Evolutionary conservation across 768 basidiomycete genomes (phyloP).

Genomic region (Suillus americanus): DNA sequence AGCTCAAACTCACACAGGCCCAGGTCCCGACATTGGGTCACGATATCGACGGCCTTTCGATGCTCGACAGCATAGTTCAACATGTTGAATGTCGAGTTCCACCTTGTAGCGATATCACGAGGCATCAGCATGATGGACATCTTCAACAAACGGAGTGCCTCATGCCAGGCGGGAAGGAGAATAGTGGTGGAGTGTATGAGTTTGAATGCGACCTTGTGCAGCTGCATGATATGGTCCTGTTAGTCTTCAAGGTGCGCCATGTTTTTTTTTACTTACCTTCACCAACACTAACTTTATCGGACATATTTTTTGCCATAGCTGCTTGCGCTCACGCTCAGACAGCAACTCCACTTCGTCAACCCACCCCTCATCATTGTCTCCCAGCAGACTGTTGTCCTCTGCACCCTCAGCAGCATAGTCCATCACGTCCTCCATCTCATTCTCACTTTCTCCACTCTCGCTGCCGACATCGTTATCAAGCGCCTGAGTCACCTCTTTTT

Average conservation of each 20-base stretch:
- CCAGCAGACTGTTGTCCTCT: neutral
- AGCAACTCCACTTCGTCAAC: slow-evolving; percentile 18
- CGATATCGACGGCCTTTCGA: slow-evolving; percentile 18
- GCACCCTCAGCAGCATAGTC: neutral
- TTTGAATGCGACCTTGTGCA: slow-evolving; percentile 20
- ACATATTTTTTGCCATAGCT: slow-evolving; percentile 11
- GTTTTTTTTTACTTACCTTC: slow-evolving; percentile 5
- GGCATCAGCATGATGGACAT: slow-evolving; percentile 12
- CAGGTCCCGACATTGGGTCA: slow-evolving; percentile 15
- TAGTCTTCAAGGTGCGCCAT: neutral
- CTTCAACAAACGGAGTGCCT: neutral
- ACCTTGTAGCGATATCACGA: slow-evolving; percentile 23
- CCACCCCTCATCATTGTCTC: slow-evolving; percentile 17
- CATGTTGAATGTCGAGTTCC: slow-evolving; percentile 28
- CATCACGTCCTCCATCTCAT: neutral
- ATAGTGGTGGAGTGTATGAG: slow-evolving; percentile 26
- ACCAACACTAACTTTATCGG: slow-evolving; percentile 1
- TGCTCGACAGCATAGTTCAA: slow-evolving; percentile 21
- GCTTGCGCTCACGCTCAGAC: slow-evolving; percentile 12
- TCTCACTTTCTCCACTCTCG: no score
- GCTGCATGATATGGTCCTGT: slow-evolving; percentile 9
- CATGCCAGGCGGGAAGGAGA: slow-evolving; percentile 19
- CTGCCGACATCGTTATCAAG: neutral
- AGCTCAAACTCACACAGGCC: slow-evolving; percentile 17
- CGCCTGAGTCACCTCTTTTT: slow-evolving; percentile 24